Evolutionary conservation across 805 yeast genomes (phyloP), one percentile per base, ranked within the genome.

Genomic region (Candida golubevii): DNA sequence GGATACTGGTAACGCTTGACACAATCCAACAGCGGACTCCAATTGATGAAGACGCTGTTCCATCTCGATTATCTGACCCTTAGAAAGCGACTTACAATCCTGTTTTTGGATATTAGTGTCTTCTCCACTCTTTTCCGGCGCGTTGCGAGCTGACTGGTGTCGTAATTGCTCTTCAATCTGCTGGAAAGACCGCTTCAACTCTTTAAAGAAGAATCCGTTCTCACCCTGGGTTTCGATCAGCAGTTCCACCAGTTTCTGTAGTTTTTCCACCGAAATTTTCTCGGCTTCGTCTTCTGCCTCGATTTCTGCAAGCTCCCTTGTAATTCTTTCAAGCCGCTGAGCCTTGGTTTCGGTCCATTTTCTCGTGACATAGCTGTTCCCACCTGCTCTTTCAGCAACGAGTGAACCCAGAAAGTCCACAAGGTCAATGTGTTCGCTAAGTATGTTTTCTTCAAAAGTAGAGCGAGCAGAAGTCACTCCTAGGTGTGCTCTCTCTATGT

Each of bases 351-450:
- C 79, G 26, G 54, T 58, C 36, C 42, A 42, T 36, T 33, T 47
- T 27, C 43, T 36, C 14, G 39, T 11, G 9, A 38, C 39, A 26
- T 41, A 47, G 4, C 38, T 42, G 13, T 40, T 33, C 7, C 39
- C 8, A 8, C 41, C 45, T 33, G 26, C 35, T 2, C 8, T 18
- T 8, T 51, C 38, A n/a, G 45, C 46, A 40, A 50, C 44, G 34
- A 67, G 33, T 46, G 58, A 49, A 36, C 74, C 66, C 71, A 71
- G 62, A 48, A 67, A 66, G 54, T 73, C 74, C 28, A 62, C 61
- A 14, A 60, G 34, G 4, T 46, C 48, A 9, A 45, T 12, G 1
- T 33, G 50, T 1, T 58, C 56, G 18, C 54, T 57, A 14, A 63
- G 44, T 33, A 52, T 48, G 29, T 61, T 52, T 26, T 56, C 56